Evolutionary conservation across 192 early-diverging fungal genomes (phyloP), one percentile per base, ranked within the genome.

Genomic region (Coemansia nantahalensis): DNA sequence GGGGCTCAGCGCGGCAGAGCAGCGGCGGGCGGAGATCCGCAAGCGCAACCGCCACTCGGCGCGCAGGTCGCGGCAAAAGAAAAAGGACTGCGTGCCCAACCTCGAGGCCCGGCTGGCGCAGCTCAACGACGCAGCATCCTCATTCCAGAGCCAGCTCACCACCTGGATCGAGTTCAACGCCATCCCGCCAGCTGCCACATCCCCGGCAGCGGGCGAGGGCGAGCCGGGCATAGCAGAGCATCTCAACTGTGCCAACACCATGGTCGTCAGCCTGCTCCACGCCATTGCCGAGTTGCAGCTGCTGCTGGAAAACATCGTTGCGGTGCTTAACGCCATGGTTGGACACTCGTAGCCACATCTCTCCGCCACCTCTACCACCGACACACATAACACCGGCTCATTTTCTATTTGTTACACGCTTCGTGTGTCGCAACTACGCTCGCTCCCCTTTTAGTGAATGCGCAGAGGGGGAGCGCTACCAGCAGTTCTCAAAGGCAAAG

Each of bases 1-100:
- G 8, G 62, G 62, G 9, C 62, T 62, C 14, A 73, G 58, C 4
- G 54, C 65, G 1, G 8, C 38, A 18, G 69, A 73, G 28, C 58
- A 62, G 21, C 58, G 62, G 13, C 69, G 62, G 54, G 62, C 56
- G 15, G 46, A 42, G 26, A 53, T 62, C 41, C 62, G 69, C 36
- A 65, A 51, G 48, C 69, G 69, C 15, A 73, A 73, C 23, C 57
- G 69, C 17, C 62, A 73, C 17, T 62, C 69, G 5, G 69, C 69
- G n/a, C 57, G 69, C 34, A 53, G 69, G 19, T 73, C 69, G 23
- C 52, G 69, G 8, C 62, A 61, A 46, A 53, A 58, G 17, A 58
- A 65, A 34, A 65, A 62, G 51, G 58, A 65, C 23, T 54, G 58
- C 35, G 62, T 62, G 32, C 56, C 35, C n/a, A 52, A 73, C 35